Evolutionary conservation across 2,329 filamentous ascomycete genomes (phyloP).

Genomic region (Massarina eburnea): DNA sequence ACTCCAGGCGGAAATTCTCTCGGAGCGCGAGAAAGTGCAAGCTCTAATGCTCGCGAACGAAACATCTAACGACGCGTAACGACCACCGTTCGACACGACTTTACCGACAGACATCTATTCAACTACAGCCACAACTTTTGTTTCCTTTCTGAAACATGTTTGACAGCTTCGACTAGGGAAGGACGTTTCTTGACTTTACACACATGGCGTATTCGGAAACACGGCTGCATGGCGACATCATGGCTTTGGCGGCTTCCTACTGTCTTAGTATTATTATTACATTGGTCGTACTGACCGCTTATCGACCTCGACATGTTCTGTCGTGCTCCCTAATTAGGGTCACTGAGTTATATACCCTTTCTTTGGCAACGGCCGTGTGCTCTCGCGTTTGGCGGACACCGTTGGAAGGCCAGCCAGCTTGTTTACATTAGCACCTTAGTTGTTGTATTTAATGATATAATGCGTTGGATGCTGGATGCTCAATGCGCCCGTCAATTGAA

Average conservation of each 20-base stretch:
- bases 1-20: slow-evolving; percentile 67
- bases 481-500: background rate
- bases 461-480: slow-evolving; percentile 21
- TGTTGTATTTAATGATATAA: slow-evolving; percentile 32
- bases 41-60: slow-evolving; percentile 44
- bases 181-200: slow-evolving; percentile 14
- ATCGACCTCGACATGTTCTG: slow-evolving; percentile 4
- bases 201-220: slow-evolving; percentile 11
- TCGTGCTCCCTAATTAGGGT: slow-evolving; percentile 6
- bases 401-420: background rate
- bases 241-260: background rate
- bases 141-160: background rate
- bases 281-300: background rate
- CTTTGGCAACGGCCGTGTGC: slow-evolving; percentile 7
- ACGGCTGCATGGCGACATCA: slow-evolving; percentile 1
- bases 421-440: slow-evolving; percentile 11
- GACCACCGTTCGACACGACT: slow-evolving; percentile 18
- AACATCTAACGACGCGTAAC: slow-evolving; percentile 16
- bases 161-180: background rate
- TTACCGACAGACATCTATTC: background rate
- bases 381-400: background rate
- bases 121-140: slow-evolving; percentile 11
- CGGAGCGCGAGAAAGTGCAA: slow-evolving; percentile 63
- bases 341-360: slow-evolving; percentile 26
- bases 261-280: background rate